A percentile compares a stretch with the other conserved stretches of the same genome.
phyloP scores from a whole-genome alignment of 345 rosid species.

The Heritiera littoralis region DNA sequence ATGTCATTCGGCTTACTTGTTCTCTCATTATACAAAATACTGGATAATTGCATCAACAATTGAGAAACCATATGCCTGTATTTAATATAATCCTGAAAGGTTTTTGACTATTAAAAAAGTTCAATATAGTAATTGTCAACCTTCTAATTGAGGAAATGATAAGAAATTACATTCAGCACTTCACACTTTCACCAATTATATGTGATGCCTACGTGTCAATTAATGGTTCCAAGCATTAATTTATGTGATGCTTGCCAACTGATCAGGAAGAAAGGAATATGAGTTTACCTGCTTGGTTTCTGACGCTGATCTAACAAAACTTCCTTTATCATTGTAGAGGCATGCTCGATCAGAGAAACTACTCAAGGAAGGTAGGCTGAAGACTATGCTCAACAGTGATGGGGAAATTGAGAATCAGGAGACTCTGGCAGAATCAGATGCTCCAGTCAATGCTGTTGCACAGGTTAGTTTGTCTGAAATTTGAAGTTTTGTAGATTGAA shows the following conservation, averaged over 20 bases:
- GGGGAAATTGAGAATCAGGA: conserved; percentile 75
- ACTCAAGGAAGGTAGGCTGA: conserved; percentile 61
- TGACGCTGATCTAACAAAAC: not conserved
- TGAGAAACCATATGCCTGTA: not conserved
- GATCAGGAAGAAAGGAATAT: not conserved
- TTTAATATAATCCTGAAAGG: not conserved
- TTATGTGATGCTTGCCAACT: not conserved
- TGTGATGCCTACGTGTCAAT: not conserved
- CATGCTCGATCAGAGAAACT: conserved; percentile 69
- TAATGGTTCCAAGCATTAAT: not conserved
- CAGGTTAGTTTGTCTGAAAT: conserved; percentile 38
- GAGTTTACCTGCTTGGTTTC: not conserved
- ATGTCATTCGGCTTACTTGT: conserved; percentile 3
- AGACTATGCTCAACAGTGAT: conserved; percentile 57
- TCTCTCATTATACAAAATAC: not conserved
- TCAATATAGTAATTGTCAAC: not conserved
- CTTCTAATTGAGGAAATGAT: not conserved
- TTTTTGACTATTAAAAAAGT: not conserved
- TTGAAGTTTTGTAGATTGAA: not conserved
- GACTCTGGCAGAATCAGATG: conserved; percentile 54
- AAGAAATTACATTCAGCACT: not conserved
- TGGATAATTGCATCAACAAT: not conserved
- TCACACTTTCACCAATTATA: not conserved
- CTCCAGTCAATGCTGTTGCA: conserved; percentile 46
- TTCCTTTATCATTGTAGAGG: conserved; percentile 39